Conservation (phyloP, 1,139 yeast genomes). For the Cylindricascospora bacillispora region DNA sequence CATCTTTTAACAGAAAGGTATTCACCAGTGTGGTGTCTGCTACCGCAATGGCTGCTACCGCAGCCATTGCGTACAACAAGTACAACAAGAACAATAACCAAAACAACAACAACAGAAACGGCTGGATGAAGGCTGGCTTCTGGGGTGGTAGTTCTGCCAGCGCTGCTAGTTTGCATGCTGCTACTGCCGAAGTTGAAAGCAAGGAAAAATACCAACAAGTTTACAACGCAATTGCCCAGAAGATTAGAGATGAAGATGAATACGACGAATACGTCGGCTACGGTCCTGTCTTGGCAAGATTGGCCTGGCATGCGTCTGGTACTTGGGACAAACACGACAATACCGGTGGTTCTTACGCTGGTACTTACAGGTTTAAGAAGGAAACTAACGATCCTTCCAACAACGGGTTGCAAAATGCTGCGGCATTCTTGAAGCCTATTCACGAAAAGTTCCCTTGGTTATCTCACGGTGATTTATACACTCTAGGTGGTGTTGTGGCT, state of each 20-base stretch:
- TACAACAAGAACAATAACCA: constrained; percentile 4
- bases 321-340: constrained; percentile 47
- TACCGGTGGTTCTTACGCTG: constrained; percentile 73
- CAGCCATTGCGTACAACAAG: constrained; percentile 6
- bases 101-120: constrained; percentile 3
- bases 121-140: constrained; percentile 4
- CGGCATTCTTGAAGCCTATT: constrained; percentile 53
- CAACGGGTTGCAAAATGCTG: constrained; percentile 56
- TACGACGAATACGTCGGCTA: constrained; percentile 61
- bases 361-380: constrained; percentile 62
- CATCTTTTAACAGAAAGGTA: too few species aligned
- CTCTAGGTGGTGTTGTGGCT: constrained; percentile 76
- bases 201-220: constrained; percentile 56
- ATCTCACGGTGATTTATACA: constrained; percentile 79
- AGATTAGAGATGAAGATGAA: constrained; percentile 65
- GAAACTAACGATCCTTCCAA: constrained; percentile 65
- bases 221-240: constrained; percentile 67
- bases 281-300: constrained; percentile 53
- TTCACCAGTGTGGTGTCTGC: background rate
- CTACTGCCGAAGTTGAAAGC: constrained; percentile 14
- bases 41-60: constrained; percentile 8
- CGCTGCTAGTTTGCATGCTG: constrained; percentile 17
- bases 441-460: constrained; percentile 54
- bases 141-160: constrained; percentile 10
- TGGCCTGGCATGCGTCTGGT: constrained; percentile 71